phyloP scores from a whole-genome alignment of 495 filamentous ascomycete genomes.

The Neurospora sp. region DNA sequence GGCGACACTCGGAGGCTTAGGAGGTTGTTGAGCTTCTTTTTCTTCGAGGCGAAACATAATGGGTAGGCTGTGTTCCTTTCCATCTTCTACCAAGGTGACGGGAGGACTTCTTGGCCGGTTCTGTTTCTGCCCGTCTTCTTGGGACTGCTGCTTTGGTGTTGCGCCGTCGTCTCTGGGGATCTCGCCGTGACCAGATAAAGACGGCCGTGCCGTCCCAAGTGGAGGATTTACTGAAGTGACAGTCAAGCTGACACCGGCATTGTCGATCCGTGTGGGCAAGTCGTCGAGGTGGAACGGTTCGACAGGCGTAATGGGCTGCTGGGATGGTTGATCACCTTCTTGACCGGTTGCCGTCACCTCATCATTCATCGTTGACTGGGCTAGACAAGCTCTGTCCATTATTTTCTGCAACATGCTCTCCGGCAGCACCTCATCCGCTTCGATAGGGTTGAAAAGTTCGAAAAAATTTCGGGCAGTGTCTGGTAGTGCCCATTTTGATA shows the following conservation, averaged over 20 bases:
- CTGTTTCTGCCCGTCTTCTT: not conserved
- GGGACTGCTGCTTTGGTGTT: constrained; percentile 7
- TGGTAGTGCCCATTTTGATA: constrained; percentile 35
- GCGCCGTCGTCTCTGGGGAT: constrained; percentile 3
- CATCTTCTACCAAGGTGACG: not conserved
- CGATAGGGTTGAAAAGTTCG: constrained; percentile 33
- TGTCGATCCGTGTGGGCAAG: constrained; percentile 12
- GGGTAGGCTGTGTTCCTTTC: constrained; percentile 7
- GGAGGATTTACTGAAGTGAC: not conserved
- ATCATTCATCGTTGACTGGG: constrained; percentile 7
- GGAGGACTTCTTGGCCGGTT: not conserved
- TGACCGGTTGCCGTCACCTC: constrained; percentile 3
- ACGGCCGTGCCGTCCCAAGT: constrained; percentile 6
- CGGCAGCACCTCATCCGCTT: constrained; percentile 44
- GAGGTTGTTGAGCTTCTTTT: constrained; percentile 1
- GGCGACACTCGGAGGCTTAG: not conserved
- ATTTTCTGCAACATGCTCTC: constrained; percentile 33
- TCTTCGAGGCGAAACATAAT: constrained; percentile 14
- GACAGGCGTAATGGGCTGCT: constrained; percentile 17
- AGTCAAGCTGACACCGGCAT: not conserved
- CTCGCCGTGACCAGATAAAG: constrained; percentile 3
- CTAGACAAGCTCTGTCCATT: constrained; percentile 21
- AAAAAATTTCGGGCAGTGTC: constrained; percentile 41
- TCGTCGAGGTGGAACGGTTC: constrained; percentile 31
- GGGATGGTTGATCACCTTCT: not conserved